Base-by-base conservation (phyloP, 495 filamentous ascomycete species). In the Pseudevernia furfuracea region DNA sequence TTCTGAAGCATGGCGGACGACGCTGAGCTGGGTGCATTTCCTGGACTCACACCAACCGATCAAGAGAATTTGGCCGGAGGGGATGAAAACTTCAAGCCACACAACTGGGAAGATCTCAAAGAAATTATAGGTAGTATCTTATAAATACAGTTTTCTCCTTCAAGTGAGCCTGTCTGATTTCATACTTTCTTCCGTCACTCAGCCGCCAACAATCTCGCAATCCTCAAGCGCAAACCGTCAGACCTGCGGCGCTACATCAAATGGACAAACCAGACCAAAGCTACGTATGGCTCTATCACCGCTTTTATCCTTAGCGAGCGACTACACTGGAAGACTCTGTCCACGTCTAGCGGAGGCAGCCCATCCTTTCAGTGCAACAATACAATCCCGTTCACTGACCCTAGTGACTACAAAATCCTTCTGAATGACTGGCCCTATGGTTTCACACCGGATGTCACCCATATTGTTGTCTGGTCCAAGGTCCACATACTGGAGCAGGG, bases 351-450 rank as follows among this genome's bases (percentile, higher is more conserved):
- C 3, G 60, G 64, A 17, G 65, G 69, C 25, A 73, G 72, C 32
- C 70, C 73, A 1, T 56, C 69, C 23, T 69, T 73, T 38, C 58
- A 69, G 53, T 80, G 73, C 69, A 75, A 71, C 11, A 77, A 78
- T 70, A 38, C 68, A 9, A 73, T 69, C 5, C 85, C 85, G 6
- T 88, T 89, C 62, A 71, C 73, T 3, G 75, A 87, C 65, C 68
- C 76, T 21, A 77, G 74, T 37, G 87, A 90, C 75, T 87, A 80
- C 70, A 81, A 79, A 60, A 84, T 90, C 59, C 72, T 90, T 21
- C 70, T 75, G 41, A 92, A 92, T 67, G 88, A 91, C 73, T 92
- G 89, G 89, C 88, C 88, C 8, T 91, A 92, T 67, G 89, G 85
- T 0, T 72, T 89, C 59, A 80, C 73, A 8, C 72, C 77, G 1